Evolutionary conservation across 2,329 filamentous ascomycete genomes (phyloP), one percentile per base, ranked within the genome.

Genomic region (Trichoderma semiorbis): DNA sequence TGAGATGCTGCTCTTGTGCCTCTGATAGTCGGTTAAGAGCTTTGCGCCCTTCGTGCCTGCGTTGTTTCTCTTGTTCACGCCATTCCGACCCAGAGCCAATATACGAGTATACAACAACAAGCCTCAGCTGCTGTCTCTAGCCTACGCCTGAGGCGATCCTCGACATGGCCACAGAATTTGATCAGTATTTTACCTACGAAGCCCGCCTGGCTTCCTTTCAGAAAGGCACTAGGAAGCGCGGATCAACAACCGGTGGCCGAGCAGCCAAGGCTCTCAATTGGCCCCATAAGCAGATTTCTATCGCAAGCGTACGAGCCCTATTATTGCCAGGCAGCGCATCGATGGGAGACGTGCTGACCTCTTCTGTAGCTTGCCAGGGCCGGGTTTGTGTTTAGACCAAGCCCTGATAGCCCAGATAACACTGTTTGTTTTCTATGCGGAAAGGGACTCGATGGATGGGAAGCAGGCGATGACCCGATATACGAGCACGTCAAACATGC

Each of bases 361-460:
- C 36, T 14, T 6, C 62, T 62, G 58, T 79, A 97, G 92, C 91
- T 99, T 77, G 95, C 96, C 5, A 90, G 89, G 78, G 95, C 96
- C 71, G 96, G 96, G 47, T 97, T 99, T 83, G 96, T 92, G 83
- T 98, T 93, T 83, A 89, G 91, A 73, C 95, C 96, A 2, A 89
- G 88, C 16, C 85, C 89, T 66, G 87, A 89, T 61, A 93, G 90
- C 78, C 91, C 91, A 47, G 96, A 99, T 81, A 98, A 98, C 80
- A 93, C 93, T 62, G 88, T 90, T 75, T 99, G 96, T 81, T 98
- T 97, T 81, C 86, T 94, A 47, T 99, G 96, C 83, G 85, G 90
- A 74, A 92, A 93, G 79, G 89, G 91, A 70, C 87, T 99, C 14
- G 94, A 97, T 79, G 95, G 94, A 72, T 99, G 96, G 96, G 95